Base-by-base conservation (phyloP, 2,329 filamentous ascomycete species). In the Venturia oleaginea region DNA sequence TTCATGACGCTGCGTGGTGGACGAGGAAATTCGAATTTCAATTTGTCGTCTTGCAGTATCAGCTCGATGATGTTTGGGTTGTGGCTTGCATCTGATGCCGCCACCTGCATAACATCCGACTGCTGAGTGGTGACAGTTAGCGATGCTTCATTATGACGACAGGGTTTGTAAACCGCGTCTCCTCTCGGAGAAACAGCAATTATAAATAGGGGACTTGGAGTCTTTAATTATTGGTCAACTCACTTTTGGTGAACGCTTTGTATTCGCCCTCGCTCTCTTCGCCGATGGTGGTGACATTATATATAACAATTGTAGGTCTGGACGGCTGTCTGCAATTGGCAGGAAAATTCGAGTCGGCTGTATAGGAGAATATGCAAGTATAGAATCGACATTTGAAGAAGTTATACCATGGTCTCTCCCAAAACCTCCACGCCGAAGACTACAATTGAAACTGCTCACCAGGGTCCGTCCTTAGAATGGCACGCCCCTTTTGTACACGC, bases 31-130 rank as follows among this genome's bases (percentile, higher is more conserved):
- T 24, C 32, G 17, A 37, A 46, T 13, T 22, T 10, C 24, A 46
- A 11, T 24, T 51, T 62, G 30, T 62, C 38, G 22, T 46, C 24
- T n/a, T 51, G 60, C 24, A 62, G 37, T 7, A 62, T 42, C 42
- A 62, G 60, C 40, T 62, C 60, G 11, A 62, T 48, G 32, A 48
- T 48, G 24, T 62, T 42, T 17, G 43, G 42, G 43, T 22, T 57
- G 30, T 57, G 27, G 51, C 51, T 34, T 57, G 51, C 11, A 24
- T 51, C 22, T 51, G 22, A 17, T 37, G 6, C 22, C 30, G 51
- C 51, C 17, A 57, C 11, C n/a, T 4, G n/a, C n/a, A n/a, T n/a
- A n/a, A n/a, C 15, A 10, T 57, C 30, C 51, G 51, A 34, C 51
- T 34, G 51, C 30, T 30, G 51, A 34, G 30, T 34, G 51, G 30